Evolutionary conservation across 768 basidiomycete genomes (phyloP).

Genomic region (Stropharia rugosoannulata): DNA sequence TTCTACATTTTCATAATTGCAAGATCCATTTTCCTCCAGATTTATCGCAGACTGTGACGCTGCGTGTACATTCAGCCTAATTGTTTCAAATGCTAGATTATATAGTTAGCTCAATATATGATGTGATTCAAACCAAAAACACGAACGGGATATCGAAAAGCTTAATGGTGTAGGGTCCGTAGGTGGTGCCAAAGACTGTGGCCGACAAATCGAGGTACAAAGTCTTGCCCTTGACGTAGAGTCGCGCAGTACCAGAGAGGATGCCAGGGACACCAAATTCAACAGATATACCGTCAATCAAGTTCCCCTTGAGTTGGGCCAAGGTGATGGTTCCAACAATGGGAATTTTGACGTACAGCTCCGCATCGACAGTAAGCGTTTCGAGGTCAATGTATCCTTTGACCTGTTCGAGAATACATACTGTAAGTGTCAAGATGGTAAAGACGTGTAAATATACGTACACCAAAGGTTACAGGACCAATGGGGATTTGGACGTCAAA

Average conservation of each 20-base stretch:
- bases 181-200: background rate
- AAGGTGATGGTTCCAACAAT: background rate
- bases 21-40: too few species aligned
- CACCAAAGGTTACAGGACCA: background rate
- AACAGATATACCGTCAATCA: background rate
- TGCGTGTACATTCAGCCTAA: too few species aligned
- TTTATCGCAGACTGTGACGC: too few species aligned
- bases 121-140: too few species aligned
- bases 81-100: too few species aligned
- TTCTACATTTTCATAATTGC: too few species aligned
- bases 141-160: background rate
- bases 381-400: background rate
- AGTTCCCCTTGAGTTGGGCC: background rate
- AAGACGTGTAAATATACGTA: background rate
- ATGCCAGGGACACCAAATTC: background rate
- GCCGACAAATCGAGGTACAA: too few species aligned
- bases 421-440: too few species aligned
- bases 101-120: too few species aligned
- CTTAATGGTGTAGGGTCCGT: background rate
- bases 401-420: background rate
- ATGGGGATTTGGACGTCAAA: background rate
- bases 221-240: background rate
- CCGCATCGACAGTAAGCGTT: background rate
- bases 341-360: background rate
- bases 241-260: background rate